phyloP scores from a whole-genome alignment of 371 early-diverging fungal species.

The Syncephalis plumigaleata region DNA sequence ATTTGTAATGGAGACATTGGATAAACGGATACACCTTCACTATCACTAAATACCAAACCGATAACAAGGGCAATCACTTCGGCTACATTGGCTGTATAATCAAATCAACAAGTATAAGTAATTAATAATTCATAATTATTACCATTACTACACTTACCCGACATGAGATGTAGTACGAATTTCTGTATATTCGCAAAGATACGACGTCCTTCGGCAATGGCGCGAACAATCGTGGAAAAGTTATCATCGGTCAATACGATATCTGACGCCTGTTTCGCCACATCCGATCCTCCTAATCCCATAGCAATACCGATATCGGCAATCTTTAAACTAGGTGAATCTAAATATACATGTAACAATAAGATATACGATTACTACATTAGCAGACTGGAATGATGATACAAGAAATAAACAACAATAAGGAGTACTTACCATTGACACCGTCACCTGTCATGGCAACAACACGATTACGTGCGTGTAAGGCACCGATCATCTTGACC shows the following conservation, averaged over 20 bases:
- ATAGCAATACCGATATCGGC: constrained; percentile 87
- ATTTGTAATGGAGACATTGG: constrained; percentile 69
- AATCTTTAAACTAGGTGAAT: constrained; percentile 78
- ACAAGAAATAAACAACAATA: constrained; percentile 4
- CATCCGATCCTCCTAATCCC: constrained; percentile 82
- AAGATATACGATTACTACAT: neutral
- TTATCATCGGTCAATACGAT: constrained; percentile 79
- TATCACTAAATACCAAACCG: constrained; percentile 47
- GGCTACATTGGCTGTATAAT: constrained; percentile 41
- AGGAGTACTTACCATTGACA: constrained; percentile 43
- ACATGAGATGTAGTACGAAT: constrained; percentile 76
- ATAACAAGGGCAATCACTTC: constrained; percentile 48
- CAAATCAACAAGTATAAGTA: too few relatives aligned
- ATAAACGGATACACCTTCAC: constrained; percentile 35
- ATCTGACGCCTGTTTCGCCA: constrained; percentile 83
- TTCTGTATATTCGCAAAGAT: constrained; percentile 86
- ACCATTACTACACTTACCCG: too few relatives aligned
- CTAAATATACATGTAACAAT: too few relatives aligned
- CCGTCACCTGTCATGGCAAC: constrained; percentile 83
- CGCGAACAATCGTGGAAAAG: constrained; percentile 70
- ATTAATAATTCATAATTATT: too few relatives aligned
- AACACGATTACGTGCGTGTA: constrained; percentile 61
- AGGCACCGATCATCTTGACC: constrained; percentile 85
- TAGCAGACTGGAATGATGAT: neutral
- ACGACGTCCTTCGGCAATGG: constrained; percentile 67